Evolutionary conservation across 768 basidiomycete genomes (phyloP), one percentile per base, ranked within the genome.

Genomic region (Trametes punicea): DNA sequence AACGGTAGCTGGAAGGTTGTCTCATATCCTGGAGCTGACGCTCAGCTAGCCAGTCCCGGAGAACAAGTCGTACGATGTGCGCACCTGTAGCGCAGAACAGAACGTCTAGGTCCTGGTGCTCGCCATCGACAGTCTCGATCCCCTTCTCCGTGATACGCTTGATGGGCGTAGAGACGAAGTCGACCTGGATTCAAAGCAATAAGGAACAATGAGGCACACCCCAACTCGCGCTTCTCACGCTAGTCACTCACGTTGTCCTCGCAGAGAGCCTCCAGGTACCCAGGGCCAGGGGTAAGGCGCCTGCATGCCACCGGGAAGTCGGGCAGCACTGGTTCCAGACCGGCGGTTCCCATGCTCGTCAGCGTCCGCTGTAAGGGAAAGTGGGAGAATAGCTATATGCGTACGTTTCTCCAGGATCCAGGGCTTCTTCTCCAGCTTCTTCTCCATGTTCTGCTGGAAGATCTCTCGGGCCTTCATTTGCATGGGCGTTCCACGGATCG

Each of bases 231-330:
- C 36, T 7, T 26, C 36, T 9, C n/a, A 56, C 51, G 18, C 27
- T 23, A 6, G 2, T 3, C 13, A 53, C 70, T 30, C 56, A 82
- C 85, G 63, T 87, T 86, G 59, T 82, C 80, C 68, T 80, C 75
- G 56, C 79, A 81, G 2, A 87, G 69, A 0, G 85, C 81, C 61
- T 87, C 83, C 29, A 87, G 74, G 64, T 84, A 88, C 6, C 85
- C 84, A 9, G 82, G 82, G 0, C 84, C 85, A 1, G 84, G 83
- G 0, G 86, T 88, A 45, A 86, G 67, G n/a, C 85, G 75, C 25
- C 84, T 75, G 68, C 84, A 88, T 4, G 72, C 76, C 15, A 84
- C 77, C 5, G 77, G 71, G 60, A 85, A 87, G 42, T 79, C 71
- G 11, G 85, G 83, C 23, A 84, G 73, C n/a, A 85, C 81, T 83